phyloP scores from a whole-genome alignment of 164 flowering plant species.

The Piper longum region DNA sequence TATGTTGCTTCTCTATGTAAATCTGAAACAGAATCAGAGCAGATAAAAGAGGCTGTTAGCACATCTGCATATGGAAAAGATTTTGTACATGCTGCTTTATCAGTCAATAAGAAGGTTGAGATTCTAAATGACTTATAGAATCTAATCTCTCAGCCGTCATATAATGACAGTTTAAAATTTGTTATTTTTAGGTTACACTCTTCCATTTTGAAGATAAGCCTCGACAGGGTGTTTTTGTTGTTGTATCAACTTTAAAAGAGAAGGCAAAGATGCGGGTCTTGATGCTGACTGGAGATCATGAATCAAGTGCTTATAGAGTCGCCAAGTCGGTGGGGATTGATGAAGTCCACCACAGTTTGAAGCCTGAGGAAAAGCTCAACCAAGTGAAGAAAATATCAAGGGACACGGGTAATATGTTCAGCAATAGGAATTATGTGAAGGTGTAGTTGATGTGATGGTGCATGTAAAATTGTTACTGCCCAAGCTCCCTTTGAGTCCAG shows the following conservation, averaged over 20 bases:
- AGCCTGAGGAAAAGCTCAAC: constrained; percentile 96
- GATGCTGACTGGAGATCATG: constrained; percentile 98
- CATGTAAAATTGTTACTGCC: background rate
- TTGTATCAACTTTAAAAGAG: constrained; percentile 40
- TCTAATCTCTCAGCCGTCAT: background rate
- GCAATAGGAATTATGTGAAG: background rate
- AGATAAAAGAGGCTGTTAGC: constrained; percentile 63
- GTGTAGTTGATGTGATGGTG: background rate
- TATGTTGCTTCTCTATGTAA: constrained; percentile 66
- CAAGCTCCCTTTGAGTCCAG: background rate
- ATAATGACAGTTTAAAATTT: background rate
- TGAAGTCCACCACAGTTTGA: constrained; percentile 66
- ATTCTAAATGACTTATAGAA: background rate
- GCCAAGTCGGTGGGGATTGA: constrained; percentile 78
- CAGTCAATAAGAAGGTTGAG: constrained; percentile 69
- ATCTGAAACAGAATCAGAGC: constrained; percentile 52
- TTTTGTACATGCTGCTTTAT: constrained; percentile 90
- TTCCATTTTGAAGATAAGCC: constrained; percentile 95
- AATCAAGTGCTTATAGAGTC: constrained; percentile 82
- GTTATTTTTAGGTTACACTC: constrained; percentile 53
- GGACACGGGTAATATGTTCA: constrained; percentile 36
- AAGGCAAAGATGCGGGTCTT: constrained; percentile 63
- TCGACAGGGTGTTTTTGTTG: constrained; percentile 60
- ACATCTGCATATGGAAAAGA: constrained; percentile 65
- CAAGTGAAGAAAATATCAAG: constrained; percentile 67